Conservation (phyloP, 129 eudicot genomes). For the Saposhnikovia divaricata region DNA sequence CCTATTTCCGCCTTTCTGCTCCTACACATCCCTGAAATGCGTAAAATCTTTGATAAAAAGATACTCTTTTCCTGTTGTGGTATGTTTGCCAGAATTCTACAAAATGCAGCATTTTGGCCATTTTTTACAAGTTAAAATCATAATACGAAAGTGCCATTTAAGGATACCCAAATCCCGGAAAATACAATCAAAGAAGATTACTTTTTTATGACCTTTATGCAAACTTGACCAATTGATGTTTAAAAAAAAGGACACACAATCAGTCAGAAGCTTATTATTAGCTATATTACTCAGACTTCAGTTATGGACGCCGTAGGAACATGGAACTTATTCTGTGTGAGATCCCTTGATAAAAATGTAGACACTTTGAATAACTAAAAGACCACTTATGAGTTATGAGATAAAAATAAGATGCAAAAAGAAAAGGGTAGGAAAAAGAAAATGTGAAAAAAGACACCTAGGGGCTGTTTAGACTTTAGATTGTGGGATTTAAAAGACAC, state of each 20-base stretch:
- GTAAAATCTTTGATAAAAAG: too few relatives aligned
- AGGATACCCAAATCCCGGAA: not conserved
- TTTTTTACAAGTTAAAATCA: not conserved
- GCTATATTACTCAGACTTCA: not conserved
- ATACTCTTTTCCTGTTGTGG: not conserved
- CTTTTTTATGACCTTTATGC: not conserved
- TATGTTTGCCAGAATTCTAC: not conserved
- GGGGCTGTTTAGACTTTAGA: too few relatives aligned
- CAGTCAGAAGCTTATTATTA: not conserved
- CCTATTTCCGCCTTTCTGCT: not conserved
- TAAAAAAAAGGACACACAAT: not conserved
- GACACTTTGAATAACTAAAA: not conserved
- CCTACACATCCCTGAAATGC: not conserved
- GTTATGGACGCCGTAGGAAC: not conserved
- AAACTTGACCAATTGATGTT: not conserved
- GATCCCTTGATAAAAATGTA: not conserved
- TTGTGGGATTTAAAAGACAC: too few relatives aligned
- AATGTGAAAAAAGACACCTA: not conserved
- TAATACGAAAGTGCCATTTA: too few relatives aligned
- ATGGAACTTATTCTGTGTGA: not conserved
- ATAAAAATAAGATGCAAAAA: not conserved
- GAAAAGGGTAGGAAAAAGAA: not conserved
- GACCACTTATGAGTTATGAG: not conserved
- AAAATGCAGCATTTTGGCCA: not conserved
- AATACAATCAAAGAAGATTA: not conserved